A percentile compares a stretch with the other conserved stretches of the same genome.
Evolutionary conservation across 2,329 filamentous ascomycete genomes (phyloP).

Genomic region (Lecanoromycetidae sp.): DNA sequence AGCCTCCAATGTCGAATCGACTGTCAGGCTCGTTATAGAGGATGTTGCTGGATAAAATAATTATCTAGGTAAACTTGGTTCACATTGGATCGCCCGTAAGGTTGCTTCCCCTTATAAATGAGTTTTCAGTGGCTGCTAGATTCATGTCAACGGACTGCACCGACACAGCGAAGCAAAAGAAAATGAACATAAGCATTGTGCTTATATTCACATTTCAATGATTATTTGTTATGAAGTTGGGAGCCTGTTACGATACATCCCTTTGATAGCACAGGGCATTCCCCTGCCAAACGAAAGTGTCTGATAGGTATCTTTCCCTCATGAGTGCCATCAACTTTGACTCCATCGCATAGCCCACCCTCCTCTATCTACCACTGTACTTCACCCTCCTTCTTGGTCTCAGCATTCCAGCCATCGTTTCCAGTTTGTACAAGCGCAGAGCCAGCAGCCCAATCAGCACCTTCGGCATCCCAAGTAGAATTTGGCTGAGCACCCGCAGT

Average conservation of each 20-base stretch:
- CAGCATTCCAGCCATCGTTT: constrained; percentile 41
- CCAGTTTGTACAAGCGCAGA: constrained; percentile 32
- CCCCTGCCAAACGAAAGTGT: constrained; percentile 55
- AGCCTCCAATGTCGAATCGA: not conserved
- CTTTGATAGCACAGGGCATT: constrained; percentile 93
- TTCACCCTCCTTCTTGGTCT: constrained; percentile 21
- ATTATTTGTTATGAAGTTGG: constrained; percentile 34
- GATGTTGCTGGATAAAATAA: not conserved
- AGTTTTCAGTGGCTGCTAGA: too few relatives aligned
- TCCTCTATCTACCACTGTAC: constrained; percentile 33
- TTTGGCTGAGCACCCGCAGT: constrained; percentile 54
- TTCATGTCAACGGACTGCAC: too few relatives aligned
- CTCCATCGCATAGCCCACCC: not conserved
- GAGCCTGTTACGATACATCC: constrained; percentile 82
- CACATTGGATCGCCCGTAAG: too few relatives aligned
- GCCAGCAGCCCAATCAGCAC: constrained; percentile 31
- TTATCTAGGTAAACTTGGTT: too few relatives aligned
- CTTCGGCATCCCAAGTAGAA: constrained; percentile 50
- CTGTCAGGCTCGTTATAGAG: too few relatives aligned
- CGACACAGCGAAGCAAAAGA: too few relatives aligned
- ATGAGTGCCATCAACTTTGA: constrained; percentile 67
- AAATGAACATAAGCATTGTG: not conserved
- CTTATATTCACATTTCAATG: not conserved
- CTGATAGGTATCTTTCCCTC: constrained; percentile 95
- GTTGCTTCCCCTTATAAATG: too few relatives aligned